Percentiles rank a stretch among this genome's conserved stretches.
Evolutionary conservation across 2,329 filamentous ascomycete species (phyloP).

Genomic region (Colletotrichum noveboracense): DNA sequence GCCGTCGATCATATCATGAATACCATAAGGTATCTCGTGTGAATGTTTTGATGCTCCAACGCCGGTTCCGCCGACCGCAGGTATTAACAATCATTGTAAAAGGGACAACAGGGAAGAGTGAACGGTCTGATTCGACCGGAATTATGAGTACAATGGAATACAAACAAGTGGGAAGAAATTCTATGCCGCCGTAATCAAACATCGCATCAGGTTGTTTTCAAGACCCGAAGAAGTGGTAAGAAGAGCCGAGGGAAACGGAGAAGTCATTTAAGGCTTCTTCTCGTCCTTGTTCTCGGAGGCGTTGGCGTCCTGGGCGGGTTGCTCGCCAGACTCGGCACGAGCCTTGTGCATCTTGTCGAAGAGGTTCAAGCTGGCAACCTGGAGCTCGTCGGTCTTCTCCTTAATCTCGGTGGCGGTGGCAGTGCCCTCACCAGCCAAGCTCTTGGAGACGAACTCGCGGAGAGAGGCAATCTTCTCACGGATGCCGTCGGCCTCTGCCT

Average conservation of each 20-base stretch:
- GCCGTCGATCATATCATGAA: conserved; percentile 51
- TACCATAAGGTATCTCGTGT: conserved; percentile 44
- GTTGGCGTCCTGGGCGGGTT: conserved; percentile 66
- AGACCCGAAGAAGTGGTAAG: background rate
- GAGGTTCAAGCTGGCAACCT: conserved; percentile 92
- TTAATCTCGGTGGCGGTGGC: conserved; percentile 93
- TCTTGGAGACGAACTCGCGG: conserved; percentile 91
- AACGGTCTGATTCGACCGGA: conserved; percentile 32
- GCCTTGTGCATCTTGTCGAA: conserved; percentile 99
- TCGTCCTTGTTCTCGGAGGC: conserved; percentile 68
- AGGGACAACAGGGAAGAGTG: conserved; percentile 36
- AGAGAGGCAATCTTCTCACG: conserved; percentile 89
- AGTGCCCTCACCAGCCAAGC: conserved; percentile 87
- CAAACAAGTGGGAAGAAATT: conserved; percentile 41
- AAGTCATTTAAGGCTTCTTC: conserved; percentile 64
- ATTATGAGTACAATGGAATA: conserved; percentile 59
- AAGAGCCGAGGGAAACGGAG: conserved; percentile 25
- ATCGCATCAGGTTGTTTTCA: conserved; percentile 15
- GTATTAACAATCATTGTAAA: conserved; percentile 52
- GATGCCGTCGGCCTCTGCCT: conserved; percentile 91
- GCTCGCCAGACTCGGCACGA: conserved; percentile 69
- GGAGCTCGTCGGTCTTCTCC: conserved; percentile 98
- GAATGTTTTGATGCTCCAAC: conserved; percentile 58
- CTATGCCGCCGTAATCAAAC: conserved; percentile 38
- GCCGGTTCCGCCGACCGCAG: conserved; percentile 51